Evolutionary conservation across 208 protist species (phyloP).

Genomic region (Porcisia hertigi): DNA sequence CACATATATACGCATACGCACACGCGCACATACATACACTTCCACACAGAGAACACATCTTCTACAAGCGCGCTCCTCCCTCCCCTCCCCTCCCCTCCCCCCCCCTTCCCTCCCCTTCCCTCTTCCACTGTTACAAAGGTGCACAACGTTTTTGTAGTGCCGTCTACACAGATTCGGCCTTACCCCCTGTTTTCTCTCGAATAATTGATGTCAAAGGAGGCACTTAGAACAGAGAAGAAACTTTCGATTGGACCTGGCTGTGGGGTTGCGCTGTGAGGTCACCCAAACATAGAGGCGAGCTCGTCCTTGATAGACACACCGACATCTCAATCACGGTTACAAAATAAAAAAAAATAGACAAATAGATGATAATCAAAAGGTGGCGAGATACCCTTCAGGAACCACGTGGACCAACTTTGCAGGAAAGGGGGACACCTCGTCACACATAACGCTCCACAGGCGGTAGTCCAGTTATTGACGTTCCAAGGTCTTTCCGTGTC

Average conservation of each 20-base stretch:
- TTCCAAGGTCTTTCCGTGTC: no score
- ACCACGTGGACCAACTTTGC: background rate
- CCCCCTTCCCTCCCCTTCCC: background rate
- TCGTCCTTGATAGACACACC: background rate
- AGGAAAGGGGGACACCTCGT: background rate
- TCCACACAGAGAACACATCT: background rate
- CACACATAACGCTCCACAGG: background rate
- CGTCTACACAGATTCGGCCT: no score
- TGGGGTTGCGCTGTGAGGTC: background rate
- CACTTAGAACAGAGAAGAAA: no score
- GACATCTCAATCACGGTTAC: background rate
- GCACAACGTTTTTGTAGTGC: background rate
- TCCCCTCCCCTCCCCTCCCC: no score
- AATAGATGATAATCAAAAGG: background rate
- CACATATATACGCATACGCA: background rate
- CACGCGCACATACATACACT: background rate
- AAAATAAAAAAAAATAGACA: background rate
- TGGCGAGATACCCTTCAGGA: background rate
- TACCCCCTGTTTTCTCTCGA: no score
- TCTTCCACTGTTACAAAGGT: background rate
- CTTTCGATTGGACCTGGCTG: no score
- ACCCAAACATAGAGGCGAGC: background rate
- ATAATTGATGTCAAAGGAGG: no score
- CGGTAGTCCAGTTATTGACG: background rate
- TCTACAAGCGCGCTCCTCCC: background rate